A percentile compares a stretch with the other conserved stretches of the same genome.
These are phyloP conservation scores for Globisporangium emineosum DNA, from an alignment of 352 stramenopile genomes.

Conservation along the genomic window DNA sequence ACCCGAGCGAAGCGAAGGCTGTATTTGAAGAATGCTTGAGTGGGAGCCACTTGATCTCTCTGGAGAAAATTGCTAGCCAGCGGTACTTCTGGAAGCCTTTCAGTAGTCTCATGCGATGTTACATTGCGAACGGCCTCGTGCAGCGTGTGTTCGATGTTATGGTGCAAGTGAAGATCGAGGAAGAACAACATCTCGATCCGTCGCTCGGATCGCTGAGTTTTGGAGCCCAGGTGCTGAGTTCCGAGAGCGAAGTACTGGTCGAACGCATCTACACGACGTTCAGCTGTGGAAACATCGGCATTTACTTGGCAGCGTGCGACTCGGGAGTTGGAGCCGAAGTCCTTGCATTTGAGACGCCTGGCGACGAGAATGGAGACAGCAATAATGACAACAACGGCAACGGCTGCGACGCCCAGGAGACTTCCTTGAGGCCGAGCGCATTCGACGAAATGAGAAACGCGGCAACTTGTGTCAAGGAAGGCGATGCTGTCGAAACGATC, in stretches of 20 bases:
- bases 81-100: slow-evolving; percentile 38
- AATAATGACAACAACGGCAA: slow-evolving; percentile 6
- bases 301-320: slow-evolving; percentile 28
- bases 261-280: slow-evolving; percentile 48
- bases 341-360: slow-evolving; percentile 17
- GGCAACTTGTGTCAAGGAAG: slow-evolving; percentile 9
- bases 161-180: slow-evolving; percentile 36
- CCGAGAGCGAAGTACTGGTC: slow-evolving; percentile 32
- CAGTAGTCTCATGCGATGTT: slow-evolving; percentile 38
- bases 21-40: slow-evolving; percentile 51
- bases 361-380: slow-evolving; percentile 1
- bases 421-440: background rate
- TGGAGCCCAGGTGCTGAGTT: slow-evolving; percentile 28
- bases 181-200: slow-evolving; percentile 39
- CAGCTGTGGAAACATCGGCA: slow-evolving; percentile 38
- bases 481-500: slow-evolving; percentile 44
- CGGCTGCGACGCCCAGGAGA: background rate
- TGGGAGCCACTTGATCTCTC: slow-evolving; percentile 22
- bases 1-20: slow-evolving; percentile 39
- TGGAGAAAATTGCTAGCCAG: slow-evolving; percentile 27
- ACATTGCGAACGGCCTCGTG: slow-evolving; percentile 39
- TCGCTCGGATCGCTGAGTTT: slow-evolving; percentile 29
- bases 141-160: slow-evolving; percentile 46
- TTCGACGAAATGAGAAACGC: background rate
- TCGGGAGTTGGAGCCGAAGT: slow-evolving; percentile 24